These are phyloP conservation scores for Astrocystis sublimbata DNA, from an alignment of 495 filamentous ascomycete species.

Conservation along the genomic window DNA sequence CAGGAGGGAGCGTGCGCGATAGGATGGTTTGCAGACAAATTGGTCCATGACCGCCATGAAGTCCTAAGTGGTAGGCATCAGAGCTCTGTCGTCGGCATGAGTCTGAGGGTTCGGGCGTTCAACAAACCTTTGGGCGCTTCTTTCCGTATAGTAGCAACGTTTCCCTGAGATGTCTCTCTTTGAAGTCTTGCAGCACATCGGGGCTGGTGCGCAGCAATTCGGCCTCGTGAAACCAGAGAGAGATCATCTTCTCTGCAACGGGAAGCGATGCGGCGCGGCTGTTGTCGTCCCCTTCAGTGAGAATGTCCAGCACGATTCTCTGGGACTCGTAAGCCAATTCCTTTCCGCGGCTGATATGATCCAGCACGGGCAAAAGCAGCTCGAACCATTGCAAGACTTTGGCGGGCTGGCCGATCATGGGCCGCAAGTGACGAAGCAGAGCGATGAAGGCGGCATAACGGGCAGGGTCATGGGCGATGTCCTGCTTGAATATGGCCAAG, in stretches of 20 bases:
- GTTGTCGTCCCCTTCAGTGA: constrained; percentile 60
- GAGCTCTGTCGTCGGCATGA: not conserved
- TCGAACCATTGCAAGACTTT: constrained; percentile 68
- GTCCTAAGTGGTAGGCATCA: constrained; percentile 44
- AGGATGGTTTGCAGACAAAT: constrained; percentile 59
- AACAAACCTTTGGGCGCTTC: constrained; percentile 63
- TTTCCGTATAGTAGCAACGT: constrained; percentile 61
- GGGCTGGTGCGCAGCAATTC: constrained; percentile 44
- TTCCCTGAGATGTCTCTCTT: constrained; percentile 54
- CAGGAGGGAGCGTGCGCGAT: constrained; percentile 57
- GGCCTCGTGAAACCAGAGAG: constrained; percentile 59
- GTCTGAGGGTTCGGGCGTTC: not conserved
- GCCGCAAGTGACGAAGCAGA: constrained; percentile 59
- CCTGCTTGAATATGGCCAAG: constrained; percentile 57
- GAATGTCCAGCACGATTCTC: constrained; percentile 56
- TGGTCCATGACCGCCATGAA: constrained; percentile 61
- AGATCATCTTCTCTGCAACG: constrained; percentile 55
- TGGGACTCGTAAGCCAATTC: constrained; percentile 58
- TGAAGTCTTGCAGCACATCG: constrained; percentile 49
- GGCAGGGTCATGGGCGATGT: constrained; percentile 52
- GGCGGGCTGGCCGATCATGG: constrained; percentile 54
- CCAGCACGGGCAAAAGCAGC: constrained; percentile 60
- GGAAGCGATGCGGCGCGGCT: constrained; percentile 42
- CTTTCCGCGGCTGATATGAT: constrained; percentile 57
- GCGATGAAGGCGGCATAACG: constrained; percentile 63